Percentiles rank a stretch among this genome's conserved stretches.
Evolutionary conservation across 306 rosid species (phyloP).

Genomic region (Cercis canadensis): DNA sequence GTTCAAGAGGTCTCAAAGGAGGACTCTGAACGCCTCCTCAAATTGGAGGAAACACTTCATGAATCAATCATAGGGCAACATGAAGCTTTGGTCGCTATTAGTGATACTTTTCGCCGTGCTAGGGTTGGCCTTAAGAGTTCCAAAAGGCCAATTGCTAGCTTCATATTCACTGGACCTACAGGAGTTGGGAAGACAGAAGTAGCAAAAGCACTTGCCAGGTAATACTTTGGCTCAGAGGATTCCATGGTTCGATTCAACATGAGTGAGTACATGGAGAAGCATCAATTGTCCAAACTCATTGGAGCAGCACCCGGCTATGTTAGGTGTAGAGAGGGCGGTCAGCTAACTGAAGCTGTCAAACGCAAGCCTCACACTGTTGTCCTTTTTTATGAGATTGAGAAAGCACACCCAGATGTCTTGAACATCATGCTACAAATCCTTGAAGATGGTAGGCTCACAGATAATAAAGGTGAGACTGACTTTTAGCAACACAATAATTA

Average conservation of each 20-base stretch:
- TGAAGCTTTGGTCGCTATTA: slow-evolving; percentile 24
- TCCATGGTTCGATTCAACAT: slow-evolving; percentile 73
- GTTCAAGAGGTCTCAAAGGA: slow-evolving; percentile 36
- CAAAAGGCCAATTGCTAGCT: slow-evolving; percentile 40
- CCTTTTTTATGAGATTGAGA: slow-evolving; percentile 72
- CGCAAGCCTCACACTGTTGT: slow-evolving; percentile 71
- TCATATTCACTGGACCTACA: slow-evolving; percentile 30
- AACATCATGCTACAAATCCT: slow-evolving; percentile 81
- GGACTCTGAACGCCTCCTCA: slow-evolving; percentile 16
- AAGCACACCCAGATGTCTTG: slow-evolving; percentile 70
- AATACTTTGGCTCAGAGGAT: slow-evolving; percentile 72
- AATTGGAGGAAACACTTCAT: slow-evolving; percentile 36
- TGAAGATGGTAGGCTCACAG: slow-evolving; percentile 72
- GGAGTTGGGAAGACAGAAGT: slow-evolving; percentile 28
- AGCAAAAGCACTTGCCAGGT: slow-evolving; percentile 54
- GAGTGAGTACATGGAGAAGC: slow-evolving; percentile 72
- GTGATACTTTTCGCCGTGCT: slow-evolving; percentile 24
- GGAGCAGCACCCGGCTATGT: slow-evolving; percentile 72
- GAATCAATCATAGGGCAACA: slow-evolving; percentile 29
- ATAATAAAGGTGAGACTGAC: slow-evolving; percentile 72
- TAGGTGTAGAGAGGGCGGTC: slow-evolving; percentile 44
- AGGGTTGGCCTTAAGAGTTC: slow-evolving; percentile 35
- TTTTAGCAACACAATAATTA: slow-evolving; percentile 62
- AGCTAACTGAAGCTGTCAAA: slow-evolving; percentile 69
- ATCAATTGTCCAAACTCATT: slow-evolving; percentile 62